Evolutionary conservation across 2,329 filamentous ascomycete genomes (phyloP), one percentile per base, ranked within the genome.

Genomic region (Colletotrichum euphorbiae): DNA sequence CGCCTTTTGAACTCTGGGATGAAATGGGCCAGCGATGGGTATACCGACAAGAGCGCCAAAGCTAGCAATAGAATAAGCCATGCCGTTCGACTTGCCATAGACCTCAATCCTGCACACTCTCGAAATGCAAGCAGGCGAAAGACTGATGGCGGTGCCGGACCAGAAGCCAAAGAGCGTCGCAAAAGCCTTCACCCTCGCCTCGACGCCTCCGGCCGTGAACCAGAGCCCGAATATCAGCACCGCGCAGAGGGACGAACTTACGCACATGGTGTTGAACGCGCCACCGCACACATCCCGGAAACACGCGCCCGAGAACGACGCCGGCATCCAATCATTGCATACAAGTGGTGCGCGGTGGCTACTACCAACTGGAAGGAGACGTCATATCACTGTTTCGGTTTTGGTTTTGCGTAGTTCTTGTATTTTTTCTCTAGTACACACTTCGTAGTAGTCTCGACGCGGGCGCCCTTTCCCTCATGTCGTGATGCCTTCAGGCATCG

Each of bases 101-200:
- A n/a, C n/a, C n/a, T n/a, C n/a, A n/a, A n/a, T n/a, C n/a, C n/a
- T n/a, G n/a, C n/a, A n/a, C n/a, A n/a, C n/a, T 51, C 24, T n/a
- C 0, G 89, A 89, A 1, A 93, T 84, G 70, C 90, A 93, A 0
- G 93, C 91, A 0, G 91, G 91, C 0, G 90, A 90, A 50, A 93
- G 75, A 6, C 85, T 87, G 72, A 93, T 92, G 62, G 91, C 91
- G 42, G 85, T 87, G 0, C 91, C 91, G n/a, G 86, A 90, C 12
- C 86, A 89, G 73, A 93, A 92, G 0, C 91, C 91, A 75, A 93
- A 92, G 1, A 91, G 73, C 1, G 90, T 76, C 0, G 86, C 82
- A 72, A 91, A 93, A 1, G 87, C 80, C 61, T 91, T 82, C 0
- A 89, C 81, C 38, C 89, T 76, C 0, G 83, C 76, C 40, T 82